Evolutionary conservation across 2,329 filamentous ascomycete genomes (phyloP), one percentile per base, ranked within the genome.

Genomic region (Aureobasidium sp.): DNA sequence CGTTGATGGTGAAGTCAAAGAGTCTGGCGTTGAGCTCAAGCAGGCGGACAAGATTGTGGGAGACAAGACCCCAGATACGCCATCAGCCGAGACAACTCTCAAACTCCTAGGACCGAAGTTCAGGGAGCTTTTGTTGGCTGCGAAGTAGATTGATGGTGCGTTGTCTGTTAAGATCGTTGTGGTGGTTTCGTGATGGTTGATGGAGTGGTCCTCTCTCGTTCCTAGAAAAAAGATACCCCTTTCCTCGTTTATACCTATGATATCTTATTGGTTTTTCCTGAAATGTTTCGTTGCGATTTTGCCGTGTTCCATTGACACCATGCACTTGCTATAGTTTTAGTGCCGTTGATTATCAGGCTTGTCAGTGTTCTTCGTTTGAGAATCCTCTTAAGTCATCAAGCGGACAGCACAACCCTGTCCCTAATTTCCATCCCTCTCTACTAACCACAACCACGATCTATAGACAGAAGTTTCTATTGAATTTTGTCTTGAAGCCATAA

Each of bases 21-120:
- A 61, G 14, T 64, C 59, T 11, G 68, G 68, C 11, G 64, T 69
- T 21, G 65, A 61, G 14, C 68, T 68, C 60, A 66, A 69, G 41
- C 65, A 71, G 53, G 67, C 67, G 50, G 68, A 70, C 63, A 70
- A 69, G 61, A 63, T 67, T 36, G 70, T 69, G 4, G 67, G 67
- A 27, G 67, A 69, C 59, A 67, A 67, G 48, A 67, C 68, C 55
- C 68, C 72, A 48, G 68, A 70, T 29, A 64, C 70, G 53, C 72
- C 74, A 7, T 64, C 65, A 36, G 67, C 69, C 21, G 66, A 69
- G 42, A 64, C 61, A 29, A 73, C 72, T 27, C 57, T 73, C 42
- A 68, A 65, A 51, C 62, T 74, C 48, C 55, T 76, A 7, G 71
- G 68, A 32, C 55, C 63, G 14, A 69, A 65, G 59, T 76, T 75